Conservation (phyloP, 352 stramenopile species). For the Phytophthora boehmeriae region DNA sequence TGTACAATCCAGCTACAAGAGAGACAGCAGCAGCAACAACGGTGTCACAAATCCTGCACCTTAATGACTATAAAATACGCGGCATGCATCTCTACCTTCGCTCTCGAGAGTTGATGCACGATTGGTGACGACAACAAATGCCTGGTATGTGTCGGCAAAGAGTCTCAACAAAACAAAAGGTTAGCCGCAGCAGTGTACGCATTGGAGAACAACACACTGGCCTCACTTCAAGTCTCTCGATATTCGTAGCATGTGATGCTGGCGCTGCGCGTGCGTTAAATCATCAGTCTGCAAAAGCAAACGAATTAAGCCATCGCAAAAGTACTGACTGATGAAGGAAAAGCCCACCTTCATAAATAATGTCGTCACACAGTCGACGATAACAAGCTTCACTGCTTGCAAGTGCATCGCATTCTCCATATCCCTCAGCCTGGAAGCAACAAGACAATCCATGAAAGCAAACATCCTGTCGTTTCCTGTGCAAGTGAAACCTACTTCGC, state of each 20-base stretch:
- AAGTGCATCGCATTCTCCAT: slow-evolving; percentile 53
- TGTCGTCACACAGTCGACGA: slow-evolving; percentile 77
- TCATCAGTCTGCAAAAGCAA: slow-evolving; percentile 35
- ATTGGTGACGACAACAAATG: slow-evolving; percentile 75
- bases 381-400: slow-evolving; percentile 60
- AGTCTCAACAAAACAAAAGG: slow-evolving; percentile 34
- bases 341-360: slow-evolving; percentile 59
- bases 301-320: slow-evolving; percentile 1
- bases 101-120: slow-evolving; percentile 51
- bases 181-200: background rate
- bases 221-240: slow-evolving; percentile 61
- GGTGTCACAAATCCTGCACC: background rate
- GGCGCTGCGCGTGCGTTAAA: slow-evolving; percentile 43
- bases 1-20: slow-evolving; percentile 53
- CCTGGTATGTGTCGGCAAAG: slow-evolving; percentile 66
- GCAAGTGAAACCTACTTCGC: slow-evolving; percentile 37
- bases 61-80: background rate
- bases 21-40: slow-evolving; percentile 4
- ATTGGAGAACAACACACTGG: background rate
- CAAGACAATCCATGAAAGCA: background rate
- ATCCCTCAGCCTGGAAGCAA: slow-evolving; percentile 54
- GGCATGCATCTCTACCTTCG: slow-evolving; percentile 17
- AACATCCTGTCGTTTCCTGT: too few species aligned
- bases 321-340: background rate
- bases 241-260: slow-evolving; percentile 56